Evolutionary conservation across 1,284 basidiomycete species (phyloP), one percentile per base, ranked within the genome.

Genomic region (Somion occarium): DNA sequence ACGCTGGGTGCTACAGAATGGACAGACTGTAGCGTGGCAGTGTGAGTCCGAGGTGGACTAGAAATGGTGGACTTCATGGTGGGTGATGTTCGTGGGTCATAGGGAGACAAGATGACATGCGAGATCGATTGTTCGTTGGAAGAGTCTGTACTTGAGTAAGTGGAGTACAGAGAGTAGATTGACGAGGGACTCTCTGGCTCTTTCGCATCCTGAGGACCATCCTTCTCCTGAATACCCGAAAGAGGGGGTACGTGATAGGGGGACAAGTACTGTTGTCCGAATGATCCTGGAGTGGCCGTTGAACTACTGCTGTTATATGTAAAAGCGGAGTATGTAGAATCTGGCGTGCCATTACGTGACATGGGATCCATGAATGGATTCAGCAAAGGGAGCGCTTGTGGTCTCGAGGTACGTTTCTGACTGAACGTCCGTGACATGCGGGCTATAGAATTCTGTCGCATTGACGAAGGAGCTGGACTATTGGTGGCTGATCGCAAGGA

Each of bases 1-100:
- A 69, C 38, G 51, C 64, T 68, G 3, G 61, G 62, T 27, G 61
- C 53, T 23, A 64, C 41, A 15, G 67, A 65, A 50, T 63, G 62
- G 41, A 63, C 47, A 15, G 63, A 63, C 39, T 59, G 55, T 3
- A 60, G 59, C 9, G 58, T 60, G 2, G 53, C 38, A 3, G 57
- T 53, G 51, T 53, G 63, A 22, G 50, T 27, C 22, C 58, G 58
- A 15, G 57, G 45, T 3, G 58, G 52, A 2, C 26, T 38, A 25
- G 52, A 44, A 22, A 49, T 46, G 22, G 46, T 45, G 24, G 34
- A 46, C 20, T 19, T 23, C 42, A 11, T 26, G 25, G 22, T 42
- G n/a, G 22, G 3, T 9, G 5, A 9, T 13, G 5, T 41, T 18
- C 30, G 24, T 11, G 38, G 48, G 25, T 46, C 15, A 7, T 23